Base-by-base conservation (phyloP, 148 eudicot genomes). In the Nepenthes mirabilis region DNA sequence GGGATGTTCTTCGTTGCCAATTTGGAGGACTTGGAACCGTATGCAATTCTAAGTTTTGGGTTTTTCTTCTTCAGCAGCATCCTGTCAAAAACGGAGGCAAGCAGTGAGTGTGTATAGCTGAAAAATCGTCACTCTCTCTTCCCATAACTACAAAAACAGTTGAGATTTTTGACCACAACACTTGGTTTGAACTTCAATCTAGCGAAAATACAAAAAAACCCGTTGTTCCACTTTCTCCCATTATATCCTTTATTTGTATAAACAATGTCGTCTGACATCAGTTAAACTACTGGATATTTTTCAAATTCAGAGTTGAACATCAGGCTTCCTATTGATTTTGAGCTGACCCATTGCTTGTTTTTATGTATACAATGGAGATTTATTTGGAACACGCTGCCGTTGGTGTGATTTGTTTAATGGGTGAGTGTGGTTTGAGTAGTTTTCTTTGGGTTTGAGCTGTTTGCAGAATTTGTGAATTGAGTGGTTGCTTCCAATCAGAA, bases 251-350 rank as follows among this genome's bases (percentile, higher is more conserved):
- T 55, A 11, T 49, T 62, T 43, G 47, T 12, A 54, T 66, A 37
- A 55, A 69, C 74, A 51, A 72, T 83, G 84, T 80, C 80, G 55
- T 75, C 72, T 45, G 82, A 77, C 68, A 77, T 79, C 51, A 61
- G 84, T 56, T 74, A 56, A 72, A 49, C 12, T 36, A 10, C 6
- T 36, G 14, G 23, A 33, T 34, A 9, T 14, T 43, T 49, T 49
- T 6, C 11, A 5, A 14, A 34, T n/a, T 34, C 11, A 50, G 51
- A 23, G 43, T 12, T 34, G 59, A 43, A 47, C 53, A 34, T 10
- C 36, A 8, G 64, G 47, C 7, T 67, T 45, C 37, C 35, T 54
- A 36, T 52, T 52, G 35, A 6, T 45, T 67, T 55, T 61, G 57
- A 48, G 55, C 11, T 14, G 53, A 6, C 58, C 6, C 45, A 40